Conservation (phyloP, 2,329 filamentous ascomycete species). For the Apiospora marii region DNA sequence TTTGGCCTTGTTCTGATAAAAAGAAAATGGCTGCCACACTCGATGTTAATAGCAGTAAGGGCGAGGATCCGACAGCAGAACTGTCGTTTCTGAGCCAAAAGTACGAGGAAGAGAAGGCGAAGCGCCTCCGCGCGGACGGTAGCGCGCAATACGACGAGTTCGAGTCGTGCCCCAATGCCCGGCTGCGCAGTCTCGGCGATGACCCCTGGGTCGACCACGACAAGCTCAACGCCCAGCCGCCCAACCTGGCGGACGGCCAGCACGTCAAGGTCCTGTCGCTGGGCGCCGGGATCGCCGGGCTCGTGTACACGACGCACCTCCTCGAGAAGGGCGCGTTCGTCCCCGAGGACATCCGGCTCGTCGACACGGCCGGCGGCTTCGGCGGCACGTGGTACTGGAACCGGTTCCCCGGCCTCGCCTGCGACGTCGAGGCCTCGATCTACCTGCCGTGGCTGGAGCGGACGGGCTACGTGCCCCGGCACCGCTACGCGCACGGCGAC, state of each 20-base stretch:
- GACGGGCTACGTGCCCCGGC: conserved; percentile 63
- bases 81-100: background rate
- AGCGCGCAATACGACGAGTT: background rate
- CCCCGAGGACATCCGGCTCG: conserved; percentile 48
- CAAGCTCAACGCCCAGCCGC: background rate
- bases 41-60: background rate
- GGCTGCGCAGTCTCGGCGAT: background rate
- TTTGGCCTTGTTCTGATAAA: background rate
- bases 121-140: background rate
- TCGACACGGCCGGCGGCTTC: conserved; percentile 53
- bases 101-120: background rate
- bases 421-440: conserved; percentile 66
- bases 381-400: conserved; percentile 64
- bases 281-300: conserved; percentile 39
- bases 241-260: conserved; percentile 24
- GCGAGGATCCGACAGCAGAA: background rate
- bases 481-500: conserved; percentile 47
- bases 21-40: background rate
- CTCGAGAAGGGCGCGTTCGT: conserved; percentile 43
- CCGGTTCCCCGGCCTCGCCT: conserved; percentile 58
- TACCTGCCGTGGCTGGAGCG: conserved; percentile 69
- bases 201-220: conserved; percentile 1
- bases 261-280: conserved; percentile 35
- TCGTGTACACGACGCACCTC: conserved; percentile 40
- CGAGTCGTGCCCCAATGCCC: background rate